A percentile compares a stretch with the other conserved stretches of the same genome.
Conservation (phyloP, 768 basidiomycete species). For the Suillus subluteus region DNA sequence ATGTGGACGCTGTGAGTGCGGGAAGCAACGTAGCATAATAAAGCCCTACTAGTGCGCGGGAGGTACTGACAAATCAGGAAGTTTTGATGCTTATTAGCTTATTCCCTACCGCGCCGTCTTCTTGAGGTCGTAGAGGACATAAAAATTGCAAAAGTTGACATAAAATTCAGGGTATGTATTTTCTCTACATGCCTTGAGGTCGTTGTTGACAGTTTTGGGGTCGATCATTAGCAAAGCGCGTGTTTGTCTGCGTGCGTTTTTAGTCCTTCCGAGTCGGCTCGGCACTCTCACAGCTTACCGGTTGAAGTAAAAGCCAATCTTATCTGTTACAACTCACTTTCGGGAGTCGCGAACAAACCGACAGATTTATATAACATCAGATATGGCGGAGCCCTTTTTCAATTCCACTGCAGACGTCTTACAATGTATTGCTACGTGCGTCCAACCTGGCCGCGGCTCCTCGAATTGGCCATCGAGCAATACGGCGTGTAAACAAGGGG, state of each 20-base stretch:
- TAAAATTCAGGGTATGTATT: constrained; percentile 21
- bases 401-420: background rate
- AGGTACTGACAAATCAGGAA: constrained; percentile 5
- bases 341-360: background rate
- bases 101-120: background rate
- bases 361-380: background rate
- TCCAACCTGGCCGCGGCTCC: background rate
- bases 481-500: constrained; percentile 8
- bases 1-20: background rate
- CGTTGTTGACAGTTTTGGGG: constrained; percentile 38
- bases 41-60: background rate
- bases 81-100: constrained; percentile 2
- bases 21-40: constrained; percentile 1
- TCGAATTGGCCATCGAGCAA: background rate
- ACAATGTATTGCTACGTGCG: background rate
- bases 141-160: constrained; percentile 27
- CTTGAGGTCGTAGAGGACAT: constrained; percentile 10
- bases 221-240: constrained; percentile 15
- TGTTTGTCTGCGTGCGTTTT: constrained; percentile 12
- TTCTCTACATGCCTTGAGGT: constrained; percentile 19
- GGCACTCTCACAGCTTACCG: background rate
- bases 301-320: background rate
- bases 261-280: background rate
- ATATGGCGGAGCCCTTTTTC: background rate
- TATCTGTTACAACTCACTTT: background rate